Evolutionary conservation across 1,284 basidiomycete genomes (phyloP), one percentile per base, ranked within the genome.

Genomic region (Stereum hirsutum): DNA sequence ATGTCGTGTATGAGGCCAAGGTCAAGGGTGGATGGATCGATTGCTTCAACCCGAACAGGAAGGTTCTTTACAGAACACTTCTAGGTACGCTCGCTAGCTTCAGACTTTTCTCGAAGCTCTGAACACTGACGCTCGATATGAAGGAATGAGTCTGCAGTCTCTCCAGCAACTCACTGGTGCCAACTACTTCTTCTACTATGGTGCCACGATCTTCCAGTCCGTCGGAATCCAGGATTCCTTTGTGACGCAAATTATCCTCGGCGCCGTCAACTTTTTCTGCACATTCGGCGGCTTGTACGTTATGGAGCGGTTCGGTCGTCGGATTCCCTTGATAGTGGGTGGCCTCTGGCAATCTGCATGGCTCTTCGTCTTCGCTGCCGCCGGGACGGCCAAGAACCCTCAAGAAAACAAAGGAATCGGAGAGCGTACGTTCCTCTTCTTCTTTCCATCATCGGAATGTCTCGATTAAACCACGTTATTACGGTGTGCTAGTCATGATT

Each of bases 141-240:
- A 1, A 36, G 70, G 81, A 40, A 81, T 86, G 74, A 54, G 69
- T 1, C 63, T 89, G 11, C 86, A 89, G 60, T 74, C 71, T 46
- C 69, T 85, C 46, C 86, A 89, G 58, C 84, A 89, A 55, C 71
- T 88, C 28, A 88, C 85, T 0, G 85, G 86, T 19, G 76, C 74
- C 4, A 78, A 78, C 58, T 78, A 75, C 55, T 80, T 79, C 63
- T 81, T 79, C 62, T 80, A 86, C 61, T 79, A 83, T 51, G 83
- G 81, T 24, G 78, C 82, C 2, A 79, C 78, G 0, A 66, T 88
- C 45, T 86, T 89, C 66, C 53, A 65, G 42, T 70, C 75, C 2
- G 84, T 88, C 25, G 83, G 84, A 24, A 74, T 87, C 46, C 42
- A 58, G 6, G 79, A 85, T 56, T 76, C 77, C 11, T 88, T 76